Base-by-base conservation (phyloP, 148 eudicot genomes). In the Polygonum maritimum region DNA sequence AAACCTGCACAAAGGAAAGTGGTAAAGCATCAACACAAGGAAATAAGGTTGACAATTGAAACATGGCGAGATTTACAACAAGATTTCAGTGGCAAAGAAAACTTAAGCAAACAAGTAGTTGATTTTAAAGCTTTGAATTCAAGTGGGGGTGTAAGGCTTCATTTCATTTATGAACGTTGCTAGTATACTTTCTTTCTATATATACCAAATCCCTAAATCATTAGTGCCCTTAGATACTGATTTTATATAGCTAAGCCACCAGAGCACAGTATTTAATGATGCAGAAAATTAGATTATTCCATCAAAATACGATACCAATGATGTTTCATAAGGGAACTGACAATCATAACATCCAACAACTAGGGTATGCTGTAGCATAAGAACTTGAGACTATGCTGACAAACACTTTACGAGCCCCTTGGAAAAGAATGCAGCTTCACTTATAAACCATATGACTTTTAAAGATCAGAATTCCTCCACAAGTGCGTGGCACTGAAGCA, bases 1-100 rank as follows among this genome's bases (percentile, higher is more conserved):
- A 80, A 84, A 94, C 83, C 98, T 94, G 86, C 78, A 78, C 10
- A 69, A 16, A 19, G 48, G 45, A 67, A 33, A 45, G 36, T 2
- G 45, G 71, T 38, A 31, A 38, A 15, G 15, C 7, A 21, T n/a
- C 70, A 14, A 16, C 22, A 67, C 36, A 67, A 15, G 21, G 71
- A 16, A 35, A 57, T 0, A 67, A 14, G 16, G 41, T 67, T 35
- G 41, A 26, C 39, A 62, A 12, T 38, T 5, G 33, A 65, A 65
- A 35, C 15, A 55, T 3, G 11, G 19, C n/a, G 21, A 55, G 26
- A 55, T 1, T 16, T 12, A 35, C 19, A 65, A 35, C 9, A 65
- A 19, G 14, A 65, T 3, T 22, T 35, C 71, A 63, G 33, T 63
- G 70, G 36, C 36, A 63, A 33, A 4, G 36, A 33, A 33, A 13